phyloP scores from a whole-genome alignment of 257 asterid species.

The Salvia splendens region DNA sequence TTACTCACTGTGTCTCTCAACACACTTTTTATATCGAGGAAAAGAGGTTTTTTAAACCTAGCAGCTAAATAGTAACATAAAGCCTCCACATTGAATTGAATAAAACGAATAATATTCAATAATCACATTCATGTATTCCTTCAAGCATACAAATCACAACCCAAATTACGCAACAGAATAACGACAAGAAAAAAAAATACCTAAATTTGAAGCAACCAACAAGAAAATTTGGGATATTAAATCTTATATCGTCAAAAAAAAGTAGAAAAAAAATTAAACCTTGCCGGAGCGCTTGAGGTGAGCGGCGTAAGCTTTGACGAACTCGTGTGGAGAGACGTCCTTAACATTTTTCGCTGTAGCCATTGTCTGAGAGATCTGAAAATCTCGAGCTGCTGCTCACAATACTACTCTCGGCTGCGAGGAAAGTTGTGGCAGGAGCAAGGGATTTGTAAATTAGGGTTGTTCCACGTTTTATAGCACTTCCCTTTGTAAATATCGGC shows the following conservation, averaged over 20 bases:
- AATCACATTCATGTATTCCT: too few species aligned
- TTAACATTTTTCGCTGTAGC: conserved; percentile 76
- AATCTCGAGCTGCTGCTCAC: conserved; percentile 33
- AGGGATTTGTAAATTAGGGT: conserved; percentile 36
- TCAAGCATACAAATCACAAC: background rate
- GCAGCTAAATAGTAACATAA: background rate
- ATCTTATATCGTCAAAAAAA: background rate
- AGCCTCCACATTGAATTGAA: background rate
- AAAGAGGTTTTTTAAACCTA: background rate
- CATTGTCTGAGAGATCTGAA: conserved; percentile 46
- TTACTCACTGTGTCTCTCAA: background rate
- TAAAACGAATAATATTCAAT: background rate
- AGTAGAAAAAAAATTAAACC: conserved; percentile 35
- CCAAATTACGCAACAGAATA: background rate
- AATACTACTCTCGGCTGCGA: conserved; percentile 20
- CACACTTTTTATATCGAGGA: background rate
- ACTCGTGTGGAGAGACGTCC: conserved; percentile 89
- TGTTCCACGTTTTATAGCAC: conserved; percentile 7
- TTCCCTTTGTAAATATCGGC: background rate
- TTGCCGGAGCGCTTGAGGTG: conserved; percentile 97
- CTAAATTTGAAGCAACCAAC: background rate
- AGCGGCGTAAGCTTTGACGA: conserved; percentile 75
- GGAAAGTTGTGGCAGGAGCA: conserved; percentile 17
- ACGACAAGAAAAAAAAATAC: too few species aligned
- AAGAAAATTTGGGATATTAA: background rate